Evolutionary conservation across 805 yeast species (phyloP).

Genomic region (Saccharomycopsis amapae): DNA sequence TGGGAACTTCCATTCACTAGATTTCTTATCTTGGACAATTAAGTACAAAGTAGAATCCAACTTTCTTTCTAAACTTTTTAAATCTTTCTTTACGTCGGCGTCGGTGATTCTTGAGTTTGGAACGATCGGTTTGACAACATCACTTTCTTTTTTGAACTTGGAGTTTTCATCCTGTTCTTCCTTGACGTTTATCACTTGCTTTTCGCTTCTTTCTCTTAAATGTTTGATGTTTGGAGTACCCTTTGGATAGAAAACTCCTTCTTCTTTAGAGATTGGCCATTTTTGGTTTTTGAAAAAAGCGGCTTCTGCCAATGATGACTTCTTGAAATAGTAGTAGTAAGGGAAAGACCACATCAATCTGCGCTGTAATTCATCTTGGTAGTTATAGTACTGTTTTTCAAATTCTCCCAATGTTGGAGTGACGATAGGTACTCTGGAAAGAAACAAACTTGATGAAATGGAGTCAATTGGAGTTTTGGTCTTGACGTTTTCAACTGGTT

Average conservation of each 20-base stretch:
- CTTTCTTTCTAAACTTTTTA: conserved; percentile 66
- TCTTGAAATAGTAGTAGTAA: conserved; percentile 80
- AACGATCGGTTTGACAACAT: conserved; percentile 39
- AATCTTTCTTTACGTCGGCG: conserved; percentile 63
- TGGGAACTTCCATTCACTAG: conserved; percentile 69
- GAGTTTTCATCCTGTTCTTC: conserved; percentile 31
- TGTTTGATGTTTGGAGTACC: conserved; percentile 84
- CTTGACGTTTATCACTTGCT: conserved; percentile 66
- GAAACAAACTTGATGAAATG: too few relatives aligned
- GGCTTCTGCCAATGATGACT: conserved; percentile 84
- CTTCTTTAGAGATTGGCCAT: conserved; percentile 65
- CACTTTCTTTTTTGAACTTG: conserved; percentile 23
- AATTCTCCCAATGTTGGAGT: conserved; percentile 70
- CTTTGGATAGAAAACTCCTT: conserved; percentile 69
- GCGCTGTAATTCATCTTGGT: conserved; percentile 80
- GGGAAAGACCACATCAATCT: conserved; percentile 98
- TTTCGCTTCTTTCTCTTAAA: conserved; percentile 79
- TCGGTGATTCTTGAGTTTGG: conserved; percentile 68
- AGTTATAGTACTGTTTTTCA: conserved; percentile 68
- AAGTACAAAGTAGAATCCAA: conserved; percentile 76
- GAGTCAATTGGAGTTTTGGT: too few relatives aligned
- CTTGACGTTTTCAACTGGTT: too few relatives aligned
- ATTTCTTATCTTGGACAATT: conserved; percentile 42
- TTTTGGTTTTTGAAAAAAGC: conserved; percentile 67
- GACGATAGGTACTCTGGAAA: conserved; percentile 73